Evolutionary conservation across 176 grass and related monocot genomes (phyloP).

Genomic region (Carex parvula): DNA sequence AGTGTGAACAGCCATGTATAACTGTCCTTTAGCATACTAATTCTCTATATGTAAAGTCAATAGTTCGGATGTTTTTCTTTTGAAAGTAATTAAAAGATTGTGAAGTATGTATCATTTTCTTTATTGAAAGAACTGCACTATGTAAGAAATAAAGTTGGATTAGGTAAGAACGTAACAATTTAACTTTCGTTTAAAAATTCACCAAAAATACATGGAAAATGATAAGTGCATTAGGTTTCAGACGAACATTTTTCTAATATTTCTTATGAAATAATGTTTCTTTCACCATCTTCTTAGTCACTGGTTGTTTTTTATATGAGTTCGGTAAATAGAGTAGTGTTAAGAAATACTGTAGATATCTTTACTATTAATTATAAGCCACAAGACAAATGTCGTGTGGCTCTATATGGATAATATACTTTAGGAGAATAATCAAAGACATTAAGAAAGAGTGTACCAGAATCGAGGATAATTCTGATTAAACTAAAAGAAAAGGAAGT

Average conservation of each 20-base stretch:
- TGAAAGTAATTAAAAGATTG: background rate
- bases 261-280: background rate
- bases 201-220: background rate
- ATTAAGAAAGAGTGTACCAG: no score
- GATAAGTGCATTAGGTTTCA: background rate
- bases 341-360: no score
- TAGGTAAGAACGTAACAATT: background rate
- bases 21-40: no score
- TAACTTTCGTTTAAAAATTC: background rate
- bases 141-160: no score
- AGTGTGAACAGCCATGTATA: background rate
- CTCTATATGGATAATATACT: no score
- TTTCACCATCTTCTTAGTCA: background rate
- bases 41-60: background rate
- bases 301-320: background rate
- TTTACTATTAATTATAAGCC: background rate
- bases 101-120: background rate
- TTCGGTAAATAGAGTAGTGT: no score
- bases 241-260: background rate
- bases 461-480: no score
- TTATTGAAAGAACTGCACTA: background rate
- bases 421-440: no score
- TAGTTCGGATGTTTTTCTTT: background rate
- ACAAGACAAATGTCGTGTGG: background rate
- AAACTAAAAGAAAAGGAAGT: no score